phyloP scores from a whole-genome alignment of 139 green algal species.

The Zygnema circumcarinatum region DNA sequence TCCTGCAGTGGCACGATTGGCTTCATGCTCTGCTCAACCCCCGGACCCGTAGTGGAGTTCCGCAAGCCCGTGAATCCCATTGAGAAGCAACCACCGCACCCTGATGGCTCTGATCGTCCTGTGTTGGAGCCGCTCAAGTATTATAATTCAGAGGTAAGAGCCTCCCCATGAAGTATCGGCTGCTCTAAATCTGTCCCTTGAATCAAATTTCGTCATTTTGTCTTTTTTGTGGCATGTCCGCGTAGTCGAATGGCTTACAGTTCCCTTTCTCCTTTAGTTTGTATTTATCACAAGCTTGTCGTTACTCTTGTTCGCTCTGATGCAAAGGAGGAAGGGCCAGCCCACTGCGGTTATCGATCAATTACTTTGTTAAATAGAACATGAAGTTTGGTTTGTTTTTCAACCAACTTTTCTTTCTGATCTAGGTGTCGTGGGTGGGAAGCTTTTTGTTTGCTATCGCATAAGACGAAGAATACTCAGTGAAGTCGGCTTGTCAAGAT shows the following conservation, averaged over 20 bases:
- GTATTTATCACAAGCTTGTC: background rate
- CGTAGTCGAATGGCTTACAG: background rate
- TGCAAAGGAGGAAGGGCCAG: no score
- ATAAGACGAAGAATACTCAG: no score
- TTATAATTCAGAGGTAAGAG: constrained; percentile 81
- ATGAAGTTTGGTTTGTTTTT: no score
- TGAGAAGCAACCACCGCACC: constrained; percentile 44
- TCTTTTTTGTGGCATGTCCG: background rate
- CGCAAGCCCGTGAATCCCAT: constrained; percentile 37
- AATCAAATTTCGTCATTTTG: background rate
- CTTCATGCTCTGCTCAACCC: constrained; percentile 95
- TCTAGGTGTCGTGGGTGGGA: no score
- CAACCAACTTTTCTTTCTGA: no score
- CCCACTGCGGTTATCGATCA: no score
- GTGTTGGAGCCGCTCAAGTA: constrained; percentile 73
- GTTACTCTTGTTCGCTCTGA: no score
- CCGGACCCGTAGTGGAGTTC: constrained; percentile 52
- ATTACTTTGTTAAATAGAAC: no score
- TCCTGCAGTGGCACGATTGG: constrained; percentile 82
- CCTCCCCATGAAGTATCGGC: background rate
- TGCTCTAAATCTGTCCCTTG: background rate
- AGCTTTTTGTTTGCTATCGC: no score
- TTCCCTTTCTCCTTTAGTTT: background rate
- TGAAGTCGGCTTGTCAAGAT: no score
- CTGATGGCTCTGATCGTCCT: constrained; percentile 25